Evolutionary conservation across 768 basidiomycete species (phyloP).

Genomic region (Fomitopsis serialis): DNA sequence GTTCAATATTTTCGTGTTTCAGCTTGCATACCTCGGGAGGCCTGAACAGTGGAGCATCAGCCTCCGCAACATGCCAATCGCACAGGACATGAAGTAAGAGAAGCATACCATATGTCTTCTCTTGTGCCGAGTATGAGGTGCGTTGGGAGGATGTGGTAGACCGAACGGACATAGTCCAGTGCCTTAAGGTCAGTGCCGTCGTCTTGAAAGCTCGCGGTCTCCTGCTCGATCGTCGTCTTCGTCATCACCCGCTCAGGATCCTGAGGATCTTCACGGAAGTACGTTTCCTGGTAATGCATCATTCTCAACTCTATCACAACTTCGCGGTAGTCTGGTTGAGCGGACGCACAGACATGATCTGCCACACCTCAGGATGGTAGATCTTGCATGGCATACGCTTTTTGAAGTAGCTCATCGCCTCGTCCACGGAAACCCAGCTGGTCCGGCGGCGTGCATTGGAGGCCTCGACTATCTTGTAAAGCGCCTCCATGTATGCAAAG

Average conservation of each 20-base stretch:
- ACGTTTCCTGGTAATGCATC: neutral
- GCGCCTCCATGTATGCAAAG: too few relatives aligned
- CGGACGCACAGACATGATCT: constrained; percentile 1
- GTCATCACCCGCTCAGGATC: constrained; percentile 12
- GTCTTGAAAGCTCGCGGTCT: constrained; percentile 16
- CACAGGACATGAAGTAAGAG: too few relatives aligned
- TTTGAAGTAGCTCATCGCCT: too few relatives aligned
- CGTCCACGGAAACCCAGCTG: too few relatives aligned
- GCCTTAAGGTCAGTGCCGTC: constrained; percentile 11
- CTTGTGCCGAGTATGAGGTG: neutral
- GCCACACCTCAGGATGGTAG: constrained; percentile 3
- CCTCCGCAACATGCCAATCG: too few relatives aligned
- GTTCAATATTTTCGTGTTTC: too few relatives aligned
- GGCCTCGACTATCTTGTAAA: too few relatives aligned
- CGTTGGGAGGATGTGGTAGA: neutral
- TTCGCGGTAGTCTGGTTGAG: neutral
- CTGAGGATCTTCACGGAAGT: constrained; percentile 6
- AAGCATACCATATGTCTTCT: constrained; percentile 2
- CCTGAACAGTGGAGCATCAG: too few relatives aligned
- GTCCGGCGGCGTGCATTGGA: too few relatives aligned
- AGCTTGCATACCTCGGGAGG: too few relatives aligned
- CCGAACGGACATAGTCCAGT: neutral
- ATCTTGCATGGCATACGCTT: constrained; percentile 3
- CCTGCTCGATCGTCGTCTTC: constrained; percentile 19
- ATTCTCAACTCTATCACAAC: neutral